phyloP scores from a whole-genome alignment of 345 rosid species.

The Arabis hirsuta region DNA sequence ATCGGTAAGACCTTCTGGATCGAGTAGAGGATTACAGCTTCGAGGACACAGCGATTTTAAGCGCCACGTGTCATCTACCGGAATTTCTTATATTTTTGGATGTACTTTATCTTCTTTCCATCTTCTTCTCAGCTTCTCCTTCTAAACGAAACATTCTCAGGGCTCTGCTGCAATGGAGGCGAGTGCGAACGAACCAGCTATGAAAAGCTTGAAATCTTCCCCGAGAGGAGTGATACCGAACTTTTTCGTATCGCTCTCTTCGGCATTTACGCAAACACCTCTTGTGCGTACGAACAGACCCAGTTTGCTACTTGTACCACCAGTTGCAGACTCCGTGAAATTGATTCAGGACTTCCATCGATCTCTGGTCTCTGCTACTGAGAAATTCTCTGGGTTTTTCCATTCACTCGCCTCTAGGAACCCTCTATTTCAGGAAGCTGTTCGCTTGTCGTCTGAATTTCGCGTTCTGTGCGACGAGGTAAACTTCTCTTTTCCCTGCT shows the following conservation, averaged over 20 bases:
- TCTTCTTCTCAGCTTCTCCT: conserved; percentile 25
- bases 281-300: conserved; percentile 41
- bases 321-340: conserved; percentile 42
- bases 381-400: conserved; percentile 46
- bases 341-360: conserved; percentile 49
- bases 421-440: conserved; percentile 53
- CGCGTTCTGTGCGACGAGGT: conserved; percentile 55
- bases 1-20: not conserved
- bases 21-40: not conserved
- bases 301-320: conserved; percentile 37
- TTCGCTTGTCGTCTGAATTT: conserved; percentile 54
- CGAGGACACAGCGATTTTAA: conserved; percentile 17
- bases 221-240: conserved; percentile 33
- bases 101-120: conserved; percentile 40
- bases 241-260: conserved; percentile 45
- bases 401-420: conserved; percentile 54
- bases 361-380: conserved; percentile 53
- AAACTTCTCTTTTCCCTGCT: conserved; percentile 4
- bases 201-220: conserved; percentile 31
- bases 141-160: conserved; percentile 7
- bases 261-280: conserved; percentile 53
- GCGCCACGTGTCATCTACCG: conserved; percentile 28
- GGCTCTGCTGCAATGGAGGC: conserved; percentile 41
- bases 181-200: conserved; percentile 38
- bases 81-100: not conserved